Conservation (phyloP, 768 basidiomycete species). For the Auriscalpium orientale region DNA sequence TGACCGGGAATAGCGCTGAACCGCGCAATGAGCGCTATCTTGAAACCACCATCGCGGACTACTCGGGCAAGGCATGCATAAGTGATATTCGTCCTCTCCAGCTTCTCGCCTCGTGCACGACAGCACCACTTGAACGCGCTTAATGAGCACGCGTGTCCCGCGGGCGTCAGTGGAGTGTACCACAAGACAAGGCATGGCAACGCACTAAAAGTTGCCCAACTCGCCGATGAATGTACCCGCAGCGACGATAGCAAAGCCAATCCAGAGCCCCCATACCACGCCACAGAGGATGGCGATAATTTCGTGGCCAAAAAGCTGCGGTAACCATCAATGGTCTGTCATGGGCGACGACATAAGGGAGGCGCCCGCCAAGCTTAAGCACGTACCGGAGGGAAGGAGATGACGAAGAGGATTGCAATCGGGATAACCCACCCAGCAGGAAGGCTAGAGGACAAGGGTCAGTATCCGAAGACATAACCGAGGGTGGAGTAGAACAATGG, state of each 20-base stretch:
- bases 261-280: slow-evolving; percentile 83
- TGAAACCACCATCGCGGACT: slow-evolving; percentile 85
- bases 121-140: slow-evolving; percentile 85
- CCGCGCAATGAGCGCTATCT: slow-evolving; percentile 68
- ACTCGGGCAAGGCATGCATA: slow-evolving; percentile 47
- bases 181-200: slow-evolving; percentile 6
- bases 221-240: slow-evolving; percentile 83
- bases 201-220: slow-evolving; percentile 82
- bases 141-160: not conserved
- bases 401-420: slow-evolving; percentile 72
- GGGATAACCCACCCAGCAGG: slow-evolving; percentile 68
- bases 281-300: slow-evolving; percentile 85
- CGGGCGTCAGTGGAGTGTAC: too few species aligned
- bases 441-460: slow-evolving; percentile 27
- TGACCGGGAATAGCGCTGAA: slow-evolving; percentile 83
- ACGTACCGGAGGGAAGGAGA: slow-evolving; percentile 78
- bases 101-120: slow-evolving; percentile 64
- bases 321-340: not conserved
- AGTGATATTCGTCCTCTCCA: slow-evolving; percentile 33
- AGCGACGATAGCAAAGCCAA: slow-evolving; percentile 80
- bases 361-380: not conserved
- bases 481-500: too few species aligned
- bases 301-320: slow-evolving; percentile 86
- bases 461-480: not conserved
- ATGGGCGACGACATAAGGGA: not conserved